phyloP scores from a whole-genome alignment of 139 green algal genomes.

The Chlorella sorokiniana region DNA sequence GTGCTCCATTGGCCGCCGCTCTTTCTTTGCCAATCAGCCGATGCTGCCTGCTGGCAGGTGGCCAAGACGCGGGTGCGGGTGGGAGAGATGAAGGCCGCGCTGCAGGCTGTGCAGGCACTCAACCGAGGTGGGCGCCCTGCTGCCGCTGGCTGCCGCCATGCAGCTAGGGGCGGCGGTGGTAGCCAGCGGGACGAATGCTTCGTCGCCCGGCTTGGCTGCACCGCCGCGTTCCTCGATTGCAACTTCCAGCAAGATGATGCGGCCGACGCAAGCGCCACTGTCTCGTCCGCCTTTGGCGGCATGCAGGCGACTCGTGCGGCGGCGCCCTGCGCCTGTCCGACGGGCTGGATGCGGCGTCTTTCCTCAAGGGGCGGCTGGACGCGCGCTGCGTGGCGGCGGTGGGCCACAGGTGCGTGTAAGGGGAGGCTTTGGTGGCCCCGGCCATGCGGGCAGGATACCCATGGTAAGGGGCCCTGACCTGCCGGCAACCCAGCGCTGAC shows the following conservation, averaged over 20 bases:
- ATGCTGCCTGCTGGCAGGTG: not conserved
- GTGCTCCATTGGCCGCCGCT: not conserved
- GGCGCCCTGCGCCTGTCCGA: conserved; percentile 22
- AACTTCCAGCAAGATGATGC: too few species aligned
- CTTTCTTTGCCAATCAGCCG: not conserved
- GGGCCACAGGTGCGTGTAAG: conserved; percentile 36
- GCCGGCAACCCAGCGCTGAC: too few species aligned
- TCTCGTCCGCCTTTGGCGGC: not conserved
- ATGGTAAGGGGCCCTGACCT: too few species aligned
- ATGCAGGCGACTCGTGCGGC: not conserved
- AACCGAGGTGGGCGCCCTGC: not conserved
- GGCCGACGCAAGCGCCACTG: not conserved
- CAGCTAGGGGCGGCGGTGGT: too few species aligned
- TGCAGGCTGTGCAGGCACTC: conserved; percentile 12
- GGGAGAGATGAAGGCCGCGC: conserved; percentile 36
- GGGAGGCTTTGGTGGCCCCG: not conserved
- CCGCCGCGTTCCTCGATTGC: not conserved
- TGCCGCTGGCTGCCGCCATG: too few species aligned
- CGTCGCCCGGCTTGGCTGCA: not conserved
- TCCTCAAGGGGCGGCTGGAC: conserved; percentile 54
- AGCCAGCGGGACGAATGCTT: not conserved
- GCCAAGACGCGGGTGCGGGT: conserved; percentile 33
- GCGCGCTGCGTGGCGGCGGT: conserved; percentile 43
- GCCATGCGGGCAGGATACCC: not conserved
- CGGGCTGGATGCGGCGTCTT: not conserved